Conservation (phyloP, 306 rosid species). For the Malus sieversii region DNA sequence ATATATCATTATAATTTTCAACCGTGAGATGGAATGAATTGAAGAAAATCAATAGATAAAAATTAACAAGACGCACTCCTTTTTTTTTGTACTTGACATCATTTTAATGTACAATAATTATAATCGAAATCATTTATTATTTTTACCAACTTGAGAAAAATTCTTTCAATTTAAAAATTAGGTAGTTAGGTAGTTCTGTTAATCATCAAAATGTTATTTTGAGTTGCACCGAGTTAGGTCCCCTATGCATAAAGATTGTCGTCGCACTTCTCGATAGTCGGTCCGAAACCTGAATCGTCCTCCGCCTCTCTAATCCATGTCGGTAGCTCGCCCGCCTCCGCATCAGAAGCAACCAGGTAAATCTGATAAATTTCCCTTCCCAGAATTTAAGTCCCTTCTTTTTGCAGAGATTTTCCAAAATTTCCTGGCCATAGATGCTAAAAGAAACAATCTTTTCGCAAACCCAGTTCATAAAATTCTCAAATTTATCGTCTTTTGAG, state of each 20-base stretch:
- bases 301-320: background rate
- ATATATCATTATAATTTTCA: no score
- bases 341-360: constrained; percentile 20
- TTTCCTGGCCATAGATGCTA: background rate
- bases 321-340: constrained; percentile 10
- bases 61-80: no score
- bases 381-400: background rate
- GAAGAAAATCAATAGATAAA: no score
- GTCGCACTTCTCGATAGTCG: background rate
- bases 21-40: no score
- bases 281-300: background rate
- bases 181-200: no score
- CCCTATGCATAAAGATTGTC: background rate
- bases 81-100: no score
- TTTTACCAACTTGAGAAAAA: no score
- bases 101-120: no score
- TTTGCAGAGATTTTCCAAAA: background rate
- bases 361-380: background rate
- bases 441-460: background rate
- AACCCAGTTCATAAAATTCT: background rate
- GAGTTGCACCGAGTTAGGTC: background rate
- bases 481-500: background rate
- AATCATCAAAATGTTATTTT: no score
- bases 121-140: accelerated
- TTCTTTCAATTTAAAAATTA: no score